phyloP scores from a whole-genome alignment of 371 early-diverging fungal genomes.

The Mucor saturninus region DNA sequence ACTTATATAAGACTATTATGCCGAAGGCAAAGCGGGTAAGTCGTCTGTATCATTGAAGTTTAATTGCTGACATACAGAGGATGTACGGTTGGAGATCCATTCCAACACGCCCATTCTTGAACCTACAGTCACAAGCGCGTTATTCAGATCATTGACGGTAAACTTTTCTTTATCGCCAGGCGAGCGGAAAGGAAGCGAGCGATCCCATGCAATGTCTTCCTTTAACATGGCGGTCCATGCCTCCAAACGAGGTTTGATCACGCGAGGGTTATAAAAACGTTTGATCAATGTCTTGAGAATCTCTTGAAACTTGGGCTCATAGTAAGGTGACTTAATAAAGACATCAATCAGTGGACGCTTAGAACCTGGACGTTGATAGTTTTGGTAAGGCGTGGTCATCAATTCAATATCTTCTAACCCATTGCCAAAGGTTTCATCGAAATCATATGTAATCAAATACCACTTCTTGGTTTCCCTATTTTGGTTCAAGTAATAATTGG shows the following conservation, averaged over 20 bases:
- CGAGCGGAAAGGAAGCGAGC: conserved; percentile 36
- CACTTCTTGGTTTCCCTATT: conserved; percentile 47
- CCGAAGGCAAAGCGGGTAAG: conserved; percentile 28
- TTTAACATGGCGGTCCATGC: conserved; percentile 52
- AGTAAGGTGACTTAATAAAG: conserved; percentile 47
- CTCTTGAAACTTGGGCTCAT: conserved; percentile 44
- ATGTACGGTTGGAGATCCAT: conserved; percentile 40
- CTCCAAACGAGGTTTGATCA: conserved; percentile 49
- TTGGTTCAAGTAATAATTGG: conserved; percentile 55
- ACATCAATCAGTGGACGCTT: conserved; percentile 40
- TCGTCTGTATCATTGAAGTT: conserved; percentile 38
- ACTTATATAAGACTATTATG: not conserved
- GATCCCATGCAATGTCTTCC: conserved; percentile 54
- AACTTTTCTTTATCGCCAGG: conserved; percentile 42
- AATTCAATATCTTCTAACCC: conserved; percentile 36
- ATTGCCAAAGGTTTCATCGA: conserved; percentile 59
- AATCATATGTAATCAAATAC: conserved; percentile 57
- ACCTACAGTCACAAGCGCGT: conserved; percentile 34
- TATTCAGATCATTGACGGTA: conserved; percentile 40
- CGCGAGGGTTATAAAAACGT: conserved; percentile 52
- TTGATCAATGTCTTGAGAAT: conserved; percentile 50
- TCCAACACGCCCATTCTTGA: conserved; percentile 34
- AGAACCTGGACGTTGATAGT: conserved; percentile 35
- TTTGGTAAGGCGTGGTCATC: conserved; percentile 40
- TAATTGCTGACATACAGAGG: conserved; percentile 34